Evolutionary conservation across 2,329 filamentous ascomycete genomes (phyloP).

Genomic region (Chaetomiaceae sp.): DNA sequence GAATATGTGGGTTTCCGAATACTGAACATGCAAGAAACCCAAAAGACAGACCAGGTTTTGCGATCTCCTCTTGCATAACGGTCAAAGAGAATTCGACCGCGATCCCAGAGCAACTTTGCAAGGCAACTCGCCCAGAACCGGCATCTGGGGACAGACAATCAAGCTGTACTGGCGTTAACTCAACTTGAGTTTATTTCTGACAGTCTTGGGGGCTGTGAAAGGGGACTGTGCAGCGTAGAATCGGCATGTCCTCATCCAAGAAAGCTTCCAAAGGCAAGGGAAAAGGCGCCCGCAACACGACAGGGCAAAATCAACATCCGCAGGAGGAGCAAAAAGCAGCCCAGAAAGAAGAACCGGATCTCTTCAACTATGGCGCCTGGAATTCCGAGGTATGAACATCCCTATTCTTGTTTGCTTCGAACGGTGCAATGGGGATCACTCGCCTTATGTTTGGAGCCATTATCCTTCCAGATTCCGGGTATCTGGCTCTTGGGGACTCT

Average conservation of each 20-base stretch:
- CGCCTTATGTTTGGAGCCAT: not conserved
- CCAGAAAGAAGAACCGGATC: not conserved
- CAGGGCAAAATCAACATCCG: not conserved
- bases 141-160: not conserved
- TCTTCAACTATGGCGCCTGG: slow-evolving; percentile 7
- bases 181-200: not conserved
- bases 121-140: not conserved
- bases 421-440: not conserved
- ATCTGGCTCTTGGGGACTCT: too few species aligned
- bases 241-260: slow-evolving; percentile 4
- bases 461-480: too few species aligned
- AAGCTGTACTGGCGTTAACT: not conserved
- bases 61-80: not conserved
- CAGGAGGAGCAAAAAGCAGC: not conserved
- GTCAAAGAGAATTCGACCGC: not conserved
- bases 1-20: not conserved
- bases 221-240: not conserved
- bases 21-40: too few species aligned
- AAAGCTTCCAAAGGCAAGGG: not conserved
- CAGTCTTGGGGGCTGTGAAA: not conserved
- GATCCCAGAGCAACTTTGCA: not conserved
- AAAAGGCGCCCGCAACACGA: not conserved
- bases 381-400: slow-evolving; percentile 14
- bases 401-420: not conserved
- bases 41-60: not conserved